These are phyloP conservation scores for Dioscorea dumetorum DNA, from an alignment of 106 monocot species.

Conservation along the genomic window DNA sequence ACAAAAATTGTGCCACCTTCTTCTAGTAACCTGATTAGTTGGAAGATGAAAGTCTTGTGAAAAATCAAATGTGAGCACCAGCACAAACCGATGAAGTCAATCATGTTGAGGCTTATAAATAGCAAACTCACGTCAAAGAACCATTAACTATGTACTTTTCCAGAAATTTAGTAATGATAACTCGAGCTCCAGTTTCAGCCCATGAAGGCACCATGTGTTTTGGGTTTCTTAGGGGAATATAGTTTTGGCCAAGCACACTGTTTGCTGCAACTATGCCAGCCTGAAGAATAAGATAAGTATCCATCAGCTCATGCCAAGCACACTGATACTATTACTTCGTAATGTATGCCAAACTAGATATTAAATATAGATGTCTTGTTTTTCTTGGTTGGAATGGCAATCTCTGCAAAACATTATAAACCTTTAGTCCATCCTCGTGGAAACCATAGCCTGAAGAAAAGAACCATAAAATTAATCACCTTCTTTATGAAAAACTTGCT, in stretches of 20 bases:
- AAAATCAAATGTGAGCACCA: background rate
- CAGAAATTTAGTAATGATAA: slow-evolving; percentile 64
- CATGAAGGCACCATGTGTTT: slow-evolving; percentile 72
- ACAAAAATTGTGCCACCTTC: slow-evolving; percentile 78
- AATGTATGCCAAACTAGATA: too few species aligned
- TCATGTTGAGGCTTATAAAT: background rate
- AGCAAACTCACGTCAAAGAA: slow-evolving; percentile 52
- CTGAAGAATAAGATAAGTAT: slow-evolving; percentile 24
- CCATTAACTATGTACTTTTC: slow-evolving; percentile 48
- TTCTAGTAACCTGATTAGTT: slow-evolving; percentile 66
- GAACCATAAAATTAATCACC: background rate
- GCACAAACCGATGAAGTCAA: background rate
- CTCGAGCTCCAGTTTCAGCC: slow-evolving; percentile 66
- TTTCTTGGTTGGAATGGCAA: too few species aligned
- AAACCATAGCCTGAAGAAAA: slow-evolving; percentile 79
- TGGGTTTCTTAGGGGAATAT: slow-evolving; percentile 39
- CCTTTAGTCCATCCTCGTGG: slow-evolving; percentile 98
- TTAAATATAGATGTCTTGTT: too few species aligned
- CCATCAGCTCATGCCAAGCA: background rate
- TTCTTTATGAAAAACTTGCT: too few species aligned
- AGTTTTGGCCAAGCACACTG: slow-evolving; percentile 36
- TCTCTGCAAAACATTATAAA: background rate
- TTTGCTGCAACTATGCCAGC: slow-evolving; percentile 61
- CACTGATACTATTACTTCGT: too few species aligned
- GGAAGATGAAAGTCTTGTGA: background rate